Evolutionary conservation across 2,329 filamentous ascomycete genomes (phyloP).

Genomic region (Colletotrichum melonis): DNA sequence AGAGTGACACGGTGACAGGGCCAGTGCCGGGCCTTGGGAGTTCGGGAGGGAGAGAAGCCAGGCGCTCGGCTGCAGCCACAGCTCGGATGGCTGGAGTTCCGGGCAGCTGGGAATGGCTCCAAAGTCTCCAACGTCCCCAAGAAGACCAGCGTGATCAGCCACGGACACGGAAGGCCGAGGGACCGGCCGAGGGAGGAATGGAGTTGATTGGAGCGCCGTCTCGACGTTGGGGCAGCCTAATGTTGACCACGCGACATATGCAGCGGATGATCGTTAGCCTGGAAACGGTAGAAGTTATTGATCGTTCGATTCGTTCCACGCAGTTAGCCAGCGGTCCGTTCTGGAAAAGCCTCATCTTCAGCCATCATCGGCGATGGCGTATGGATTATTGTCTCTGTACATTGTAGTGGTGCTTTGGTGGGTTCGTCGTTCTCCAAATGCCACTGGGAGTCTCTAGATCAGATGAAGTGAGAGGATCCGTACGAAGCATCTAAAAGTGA

Average conservation of each 20-base stretch:
- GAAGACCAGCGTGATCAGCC: conserved; percentile 28
- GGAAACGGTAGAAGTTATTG: background rate
- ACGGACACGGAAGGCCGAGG: conserved; percentile 29
- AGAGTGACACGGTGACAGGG: background rate
- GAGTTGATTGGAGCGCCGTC: conserved; percentile 1
- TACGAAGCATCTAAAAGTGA: background rate
- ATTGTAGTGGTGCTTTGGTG: background rate
- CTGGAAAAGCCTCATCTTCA: background rate
- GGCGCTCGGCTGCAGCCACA: conserved; percentile 35
- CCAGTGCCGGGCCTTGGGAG: background rate
- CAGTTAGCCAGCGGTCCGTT: background rate
- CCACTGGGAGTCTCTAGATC: background rate
- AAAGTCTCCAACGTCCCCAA: background rate
- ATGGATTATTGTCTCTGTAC: too few relatives aligned
- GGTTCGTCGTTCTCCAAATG: background rate
- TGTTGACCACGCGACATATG: background rate
- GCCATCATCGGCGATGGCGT: background rate
- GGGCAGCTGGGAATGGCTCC: conserved; percentile 28
- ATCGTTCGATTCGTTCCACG: background rate
- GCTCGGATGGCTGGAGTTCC: conserved; percentile 35
- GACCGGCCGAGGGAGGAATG: conserved; percentile 24
- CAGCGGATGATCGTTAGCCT: background rate
- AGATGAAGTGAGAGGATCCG: background rate
- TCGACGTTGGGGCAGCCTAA: background rate
- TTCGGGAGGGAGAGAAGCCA: conserved; percentile 34